Evolutionary conservation across 345 rosid species (phyloP).

Genomic region (Gossypium mustelinum): DNA sequence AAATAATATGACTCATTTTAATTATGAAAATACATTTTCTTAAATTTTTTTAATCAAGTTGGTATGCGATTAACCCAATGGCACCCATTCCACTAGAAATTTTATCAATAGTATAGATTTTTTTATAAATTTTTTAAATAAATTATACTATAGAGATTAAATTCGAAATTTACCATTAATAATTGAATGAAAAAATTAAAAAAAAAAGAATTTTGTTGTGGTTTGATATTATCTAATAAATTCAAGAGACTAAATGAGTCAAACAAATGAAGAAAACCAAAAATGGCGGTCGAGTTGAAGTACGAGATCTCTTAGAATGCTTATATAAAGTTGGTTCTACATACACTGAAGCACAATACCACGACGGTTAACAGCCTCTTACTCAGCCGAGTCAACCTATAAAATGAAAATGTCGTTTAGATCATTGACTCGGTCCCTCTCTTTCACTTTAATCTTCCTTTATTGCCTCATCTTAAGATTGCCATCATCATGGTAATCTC

Average conservation of each 20-base stretch:
- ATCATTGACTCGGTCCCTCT: conserved; percentile 83
- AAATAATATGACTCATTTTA: too few species aligned
- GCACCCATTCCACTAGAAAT: too few species aligned
- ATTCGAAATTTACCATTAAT: too few species aligned
- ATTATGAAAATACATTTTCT: too few species aligned
- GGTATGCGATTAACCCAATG: too few species aligned
- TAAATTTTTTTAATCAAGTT: too few species aligned
- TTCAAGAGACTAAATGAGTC: not conserved
- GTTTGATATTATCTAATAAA: too few species aligned
- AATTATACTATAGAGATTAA: too few species aligned
- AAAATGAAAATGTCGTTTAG: conserved; percentile 46
- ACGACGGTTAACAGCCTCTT: conserved; percentile 82
- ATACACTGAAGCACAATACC: conserved; percentile 69
- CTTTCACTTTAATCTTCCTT: conserved; percentile 77
- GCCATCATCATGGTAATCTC: conserved; percentile 67
- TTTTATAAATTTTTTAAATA: too few species aligned
- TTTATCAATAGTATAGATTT: too few species aligned
- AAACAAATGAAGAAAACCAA: not conserved
- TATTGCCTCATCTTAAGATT: conserved; percentile 91
- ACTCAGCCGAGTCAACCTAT: conserved; percentile 51
- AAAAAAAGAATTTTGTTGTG: too few species aligned
- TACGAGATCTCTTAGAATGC: conserved; percentile 79
- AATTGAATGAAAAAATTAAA: too few species aligned
- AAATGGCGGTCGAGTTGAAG: conserved; percentile 40
- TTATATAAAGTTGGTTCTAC: conserved; percentile 78